Conservation (phyloP, 2,329 filamentous ascomycete species). For the Gremmenia infestans region DNA sequence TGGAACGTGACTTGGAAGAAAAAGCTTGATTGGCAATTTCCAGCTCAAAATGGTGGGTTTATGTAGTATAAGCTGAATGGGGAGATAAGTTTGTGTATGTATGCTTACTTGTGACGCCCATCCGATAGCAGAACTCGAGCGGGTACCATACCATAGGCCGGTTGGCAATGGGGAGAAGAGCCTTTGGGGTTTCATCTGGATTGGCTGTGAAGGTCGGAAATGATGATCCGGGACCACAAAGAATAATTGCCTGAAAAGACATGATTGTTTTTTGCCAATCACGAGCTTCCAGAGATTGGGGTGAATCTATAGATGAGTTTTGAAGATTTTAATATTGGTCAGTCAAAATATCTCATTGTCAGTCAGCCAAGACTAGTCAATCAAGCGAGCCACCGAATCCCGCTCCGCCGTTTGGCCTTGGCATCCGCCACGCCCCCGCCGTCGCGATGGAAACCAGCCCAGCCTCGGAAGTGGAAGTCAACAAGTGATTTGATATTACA, state of each 20-base stretch:
- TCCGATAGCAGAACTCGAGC: constrained; percentile 78
- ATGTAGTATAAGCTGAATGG: too few species aligned
- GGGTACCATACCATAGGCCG: constrained; percentile 88
- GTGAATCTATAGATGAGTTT: not conserved
- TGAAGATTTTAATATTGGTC: not conserved
- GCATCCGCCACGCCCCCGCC: constrained; percentile 2
- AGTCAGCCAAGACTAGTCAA: constrained; percentile 11
- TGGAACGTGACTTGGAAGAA: not conserved
- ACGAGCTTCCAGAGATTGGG: not conserved
- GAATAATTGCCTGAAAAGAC: constrained; percentile 76
- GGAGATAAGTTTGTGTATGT: not conserved
- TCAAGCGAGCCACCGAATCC: constrained; percentile 6
- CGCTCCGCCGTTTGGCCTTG: not conserved
- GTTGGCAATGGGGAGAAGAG: constrained; percentile 76
- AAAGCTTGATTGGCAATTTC: too few species aligned
- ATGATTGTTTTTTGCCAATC: not conserved
- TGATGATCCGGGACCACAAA: constrained; percentile 77
- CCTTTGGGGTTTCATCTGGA: constrained; percentile 76
- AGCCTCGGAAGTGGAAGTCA: constrained; percentile 3
- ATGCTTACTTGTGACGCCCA: constrained; percentile 65
- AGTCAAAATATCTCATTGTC: not conserved
- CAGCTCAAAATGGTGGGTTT: not conserved
- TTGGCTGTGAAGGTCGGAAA: constrained; percentile 79
- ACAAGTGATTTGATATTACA: not conserved
- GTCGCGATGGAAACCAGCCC: constrained; percentile 7